These are phyloP conservation scores for Penicillium coprophilum DNA, from an alignment of 495 filamentous ascomycete genomes.

Conservation along the genomic window DNA sequence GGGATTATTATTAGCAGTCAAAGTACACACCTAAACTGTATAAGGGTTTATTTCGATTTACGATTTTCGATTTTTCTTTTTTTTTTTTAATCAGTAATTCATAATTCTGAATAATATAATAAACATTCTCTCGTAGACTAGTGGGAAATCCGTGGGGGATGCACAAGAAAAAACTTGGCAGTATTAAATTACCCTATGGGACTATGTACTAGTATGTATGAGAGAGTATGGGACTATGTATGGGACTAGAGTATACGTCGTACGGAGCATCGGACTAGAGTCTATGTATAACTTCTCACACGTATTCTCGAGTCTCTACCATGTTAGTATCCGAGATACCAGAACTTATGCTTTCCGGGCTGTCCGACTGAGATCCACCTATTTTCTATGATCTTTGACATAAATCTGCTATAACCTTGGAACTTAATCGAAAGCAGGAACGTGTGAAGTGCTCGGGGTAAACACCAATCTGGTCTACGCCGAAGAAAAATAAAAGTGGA, in stretches of 20 bases:
- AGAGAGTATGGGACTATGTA: no score
- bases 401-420: neutral
- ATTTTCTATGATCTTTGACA: neutral
- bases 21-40: slow-evolving; percentile 33
- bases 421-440: slow-evolving; percentile 2
- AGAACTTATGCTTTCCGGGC: slow-evolving; percentile 18
- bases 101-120: slow-evolving; percentile 4
- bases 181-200: no score
- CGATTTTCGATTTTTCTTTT: slow-evolving; percentile 15
- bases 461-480: slow-evolving; percentile 35
- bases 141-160: slow-evolving; percentile 36
- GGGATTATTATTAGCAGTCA: slow-evolving; percentile 34
- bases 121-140: slow-evolving; percentile 24
- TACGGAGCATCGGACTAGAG: no score
- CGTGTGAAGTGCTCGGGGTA: slow-evolving; percentile 20
- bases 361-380: slow-evolving; percentile 19
- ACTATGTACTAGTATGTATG: no score
- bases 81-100: slow-evolving; percentile 12
- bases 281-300: no score
- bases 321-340: no score
- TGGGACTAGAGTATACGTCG: no score
- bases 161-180: slow-evolving; percentile 23
- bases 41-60: no score
- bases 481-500: slow-evolving; percentile 29
- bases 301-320: no score